phyloP scores from a whole-genome alignment of 805 yeast species.

The Jamesozyma spencerorum region DNA sequence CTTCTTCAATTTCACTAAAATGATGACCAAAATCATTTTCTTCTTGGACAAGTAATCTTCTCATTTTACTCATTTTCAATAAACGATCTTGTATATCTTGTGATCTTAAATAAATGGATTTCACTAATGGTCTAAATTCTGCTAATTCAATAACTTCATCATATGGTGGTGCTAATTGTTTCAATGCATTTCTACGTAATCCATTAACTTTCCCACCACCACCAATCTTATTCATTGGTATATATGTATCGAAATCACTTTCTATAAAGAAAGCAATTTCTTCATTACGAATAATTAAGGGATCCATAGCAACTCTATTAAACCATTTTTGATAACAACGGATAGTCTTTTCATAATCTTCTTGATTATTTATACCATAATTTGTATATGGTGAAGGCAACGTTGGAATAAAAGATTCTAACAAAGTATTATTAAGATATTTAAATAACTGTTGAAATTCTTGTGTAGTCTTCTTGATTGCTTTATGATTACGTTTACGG shows the following conservation, averaged over 20 bases:
- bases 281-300: slow-evolving; percentile 76
- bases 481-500: slow-evolving; percentile 60
- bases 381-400: slow-evolving; percentile 68
- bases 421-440: slow-evolving; percentile 69
- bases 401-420: slow-evolving; percentile 90
- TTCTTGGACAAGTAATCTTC: slow-evolving; percentile 43
- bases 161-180: slow-evolving; percentile 85
- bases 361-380: slow-evolving; percentile 78
- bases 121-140: slow-evolving; percentile 78
- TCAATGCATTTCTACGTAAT: slow-evolving; percentile 75
- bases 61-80: slow-evolving; percentile 42
- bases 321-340: slow-evolving; percentile 77
- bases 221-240: slow-evolving; percentile 40
- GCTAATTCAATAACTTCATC: slow-evolving; percentile 78
- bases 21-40: slow-evolving; percentile 43
- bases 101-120: slow-evolving; percentile 54
- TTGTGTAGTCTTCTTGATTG: slow-evolving; percentile 67
- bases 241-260: slow-evolving; percentile 51
- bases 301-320: slow-evolving; percentile 59
- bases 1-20: slow-evolving; percentile 23
- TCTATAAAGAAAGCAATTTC: slow-evolving; percentile 81
- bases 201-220: slow-evolving; percentile 67
- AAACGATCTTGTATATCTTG: slow-evolving; percentile 46
- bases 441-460: slow-evolving; percentile 71
- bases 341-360: slow-evolving; percentile 53